Base-by-base conservation (phyloP, 2,329 filamentous ascomycete genomes). In the Aotearoamyces nothofagi region DNA sequence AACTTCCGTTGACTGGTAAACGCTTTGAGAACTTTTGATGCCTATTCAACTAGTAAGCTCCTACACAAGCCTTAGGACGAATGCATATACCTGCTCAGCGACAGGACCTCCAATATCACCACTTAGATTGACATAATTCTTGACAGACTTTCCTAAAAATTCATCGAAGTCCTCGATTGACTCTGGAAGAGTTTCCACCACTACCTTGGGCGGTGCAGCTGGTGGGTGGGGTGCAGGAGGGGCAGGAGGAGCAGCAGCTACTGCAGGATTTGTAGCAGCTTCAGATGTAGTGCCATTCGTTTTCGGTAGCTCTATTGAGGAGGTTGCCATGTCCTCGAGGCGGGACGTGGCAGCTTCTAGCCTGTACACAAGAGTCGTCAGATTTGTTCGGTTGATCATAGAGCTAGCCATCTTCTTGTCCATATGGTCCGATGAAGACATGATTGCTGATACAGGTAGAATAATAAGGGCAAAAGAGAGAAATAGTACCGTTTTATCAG, bases 281-380 rank as follows among this genome's bases (percentile, higher is more conserved):
- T 40, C 33, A 55, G 53, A 32, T 26, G 56, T 53, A 19, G 61
- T 54, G 16, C 57, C 52, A 37, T 64, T 54, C 22, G 58, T 57
- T 37, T 59, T 61, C 46, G 58, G 65, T 46, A 66, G 53, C 41
- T 78, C 75, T 41, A 69, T 59, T 31, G 67, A 71, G 10, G 82
- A 78, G 40, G 80, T 74, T 25, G 90, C 87, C 48, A 98, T 93
- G 54, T 98, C 90, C 61, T 98, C 90, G 32, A 98, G 72, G 34
- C 90, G 77, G 39, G 84, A 90, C 29, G 90, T 98, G 22, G 90
- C 90, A 53, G 90, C 90, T 66, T 98, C 90, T 44, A 98, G 79
- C 59, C 90, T 98, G 52, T 41, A 39, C 32, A 61, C 49, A 17
- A 49, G 37, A 32, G 40, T 24, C 33, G 40, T 46, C 34, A 50